Percentiles rank a stretch among this genome's conserved stretches.
phyloP scores from a whole-genome alignment of 2,329 filamentous ascomycete species.

The Aureobasidium lini region DNA sequence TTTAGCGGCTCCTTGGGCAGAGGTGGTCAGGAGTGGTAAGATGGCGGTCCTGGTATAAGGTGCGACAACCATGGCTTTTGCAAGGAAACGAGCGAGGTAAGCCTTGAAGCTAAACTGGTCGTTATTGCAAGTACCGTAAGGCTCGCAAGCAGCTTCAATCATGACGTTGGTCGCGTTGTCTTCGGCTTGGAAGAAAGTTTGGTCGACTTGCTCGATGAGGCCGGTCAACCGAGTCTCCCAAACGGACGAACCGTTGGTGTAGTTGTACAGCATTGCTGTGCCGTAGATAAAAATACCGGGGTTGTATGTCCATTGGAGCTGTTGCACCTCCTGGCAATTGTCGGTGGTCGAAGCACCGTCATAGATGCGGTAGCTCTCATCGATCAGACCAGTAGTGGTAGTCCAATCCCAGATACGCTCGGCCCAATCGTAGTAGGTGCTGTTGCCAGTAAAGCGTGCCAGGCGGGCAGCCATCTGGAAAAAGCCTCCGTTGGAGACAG shows the following conservation, averaged over 20 bases:
- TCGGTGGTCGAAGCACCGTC: slow-evolving; percentile 38
- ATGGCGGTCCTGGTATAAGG: slow-evolving; percentile 35
- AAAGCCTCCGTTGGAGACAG: slow-evolving; percentile 72
- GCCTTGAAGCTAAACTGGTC: slow-evolving; percentile 73
- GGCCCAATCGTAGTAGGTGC: slow-evolving; percentile 58
- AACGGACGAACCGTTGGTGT: slow-evolving; percentile 30
- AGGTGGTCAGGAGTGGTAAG: slow-evolving; percentile 31
- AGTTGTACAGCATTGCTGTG: slow-evolving; percentile 51
- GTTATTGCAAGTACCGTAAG: slow-evolving; percentile 48
- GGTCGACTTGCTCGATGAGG: slow-evolving; percentile 46
- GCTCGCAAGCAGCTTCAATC: slow-evolving; percentile 61
- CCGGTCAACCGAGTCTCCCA: slow-evolving; percentile 51
- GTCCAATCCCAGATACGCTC: slow-evolving; percentile 31
- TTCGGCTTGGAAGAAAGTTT: slow-evolving; percentile 48
- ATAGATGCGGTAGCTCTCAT: slow-evolving; percentile 33
- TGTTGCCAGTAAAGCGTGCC: slow-evolving; percentile 30
- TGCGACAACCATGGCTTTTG: slow-evolving; percentile 36
- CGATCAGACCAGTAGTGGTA: slow-evolving; percentile 47
- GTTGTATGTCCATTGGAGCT: slow-evolving; percentile 43
- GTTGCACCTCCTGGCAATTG: slow-evolving; percentile 38
- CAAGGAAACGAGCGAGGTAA: slow-evolving; percentile 60
- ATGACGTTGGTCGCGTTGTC: slow-evolving; percentile 48
- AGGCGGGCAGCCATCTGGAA: slow-evolving; percentile 65
- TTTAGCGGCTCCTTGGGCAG: slow-evolving; percentile 36
- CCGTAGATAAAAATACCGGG: slow-evolving; percentile 48